Base-by-base conservation (phyloP, 176 grass and related monocot genomes). In the Rhynchospora breviuscula region DNA sequence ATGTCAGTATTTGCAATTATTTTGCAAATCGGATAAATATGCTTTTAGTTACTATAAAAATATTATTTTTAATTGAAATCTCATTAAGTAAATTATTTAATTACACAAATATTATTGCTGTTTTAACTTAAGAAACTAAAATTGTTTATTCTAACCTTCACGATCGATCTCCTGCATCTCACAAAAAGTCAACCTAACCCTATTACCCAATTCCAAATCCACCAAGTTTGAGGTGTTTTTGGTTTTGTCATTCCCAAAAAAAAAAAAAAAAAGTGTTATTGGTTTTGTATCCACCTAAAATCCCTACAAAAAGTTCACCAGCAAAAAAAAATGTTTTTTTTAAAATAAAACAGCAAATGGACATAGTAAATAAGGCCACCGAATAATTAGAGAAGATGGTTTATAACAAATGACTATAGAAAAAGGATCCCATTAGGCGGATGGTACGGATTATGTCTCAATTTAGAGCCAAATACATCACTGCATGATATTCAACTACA, bases 141-240 rank as follows among this genome's bases (percentile, higher is more conserved):
- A 43, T 62, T 64, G 8, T 25, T 63, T 81, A 81, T 81, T 81
- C 79, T 8, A 81, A 81, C 18, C 53, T 59, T 59, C 18, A 57
- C 22, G 22, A 57, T 29, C 22, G 22, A 57, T 29, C 49, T 78
- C 48, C 54, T 81, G 58, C 47, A 26, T 59, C 59, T 81, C 59
- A 64, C 59, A 81, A 63, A 71, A 81, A 64, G 59, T 81, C 79
- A 81, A 81, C 79, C 79, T 64, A 81, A 81, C 79, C 79, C 79
- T 48, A 45, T 54, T 46, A 63, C 47, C 59, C 79, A 81, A 81
- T 81, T 63, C 59, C 79, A 81, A 81, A 81, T 47, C 43, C 79
- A 63, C 79, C n/a, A 25, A 17, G 59, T 63, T 56, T 53, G 48
- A 52, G 73, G 12, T 78, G 73, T 3, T 57, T 33, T 57, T 78